Evolutionary conservation across 2,329 filamentous ascomycete genomes (phyloP).

Genomic region (Macrophomina phaseolina): DNA sequence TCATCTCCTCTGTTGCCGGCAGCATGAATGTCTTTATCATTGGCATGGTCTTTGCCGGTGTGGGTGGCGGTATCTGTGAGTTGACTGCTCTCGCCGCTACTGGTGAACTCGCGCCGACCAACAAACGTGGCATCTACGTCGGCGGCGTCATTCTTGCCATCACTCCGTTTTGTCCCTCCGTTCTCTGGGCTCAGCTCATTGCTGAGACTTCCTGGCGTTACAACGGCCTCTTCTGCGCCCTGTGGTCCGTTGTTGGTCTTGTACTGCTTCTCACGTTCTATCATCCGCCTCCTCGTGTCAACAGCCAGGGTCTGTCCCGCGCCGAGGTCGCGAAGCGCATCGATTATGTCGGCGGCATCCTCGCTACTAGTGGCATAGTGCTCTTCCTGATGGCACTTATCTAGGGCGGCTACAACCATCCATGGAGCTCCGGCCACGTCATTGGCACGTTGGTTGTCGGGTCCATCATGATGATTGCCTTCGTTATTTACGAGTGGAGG

Average conservation of each 20-base stretch:
- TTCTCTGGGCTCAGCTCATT: slow-evolving; percentile 66
- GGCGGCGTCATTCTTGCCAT: slow-evolving; percentile 66
- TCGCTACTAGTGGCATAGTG: slow-evolving; percentile 39
- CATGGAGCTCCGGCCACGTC: slow-evolving; percentile 62
- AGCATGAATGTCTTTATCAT: slow-evolving; percentile 40
- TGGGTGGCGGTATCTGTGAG: slow-evolving; percentile 71
- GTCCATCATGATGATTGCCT: slow-evolving; percentile 52
- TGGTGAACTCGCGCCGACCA: slow-evolving; percentile 69
- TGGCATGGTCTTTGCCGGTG: slow-evolving; percentile 61
- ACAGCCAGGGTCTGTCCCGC: slow-evolving; percentile 43
- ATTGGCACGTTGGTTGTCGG: slow-evolving; percentile 62
- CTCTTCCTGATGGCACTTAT: slow-evolving; percentile 45
- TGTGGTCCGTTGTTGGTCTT: slow-evolving; percentile 60
- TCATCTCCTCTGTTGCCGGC: slow-evolving; percentile 57
- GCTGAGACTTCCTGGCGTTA: slow-evolving; percentile 60
- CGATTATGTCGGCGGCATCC: slow-evolving; percentile 40
- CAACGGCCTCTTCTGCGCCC: slow-evolving; percentile 58
- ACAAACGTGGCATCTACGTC: slow-evolving; percentile 68
- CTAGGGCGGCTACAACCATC: slow-evolving; percentile 65
- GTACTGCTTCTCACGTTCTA: slow-evolving; percentile 56
- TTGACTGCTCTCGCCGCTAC: slow-evolving; percentile 71
- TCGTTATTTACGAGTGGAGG: slow-evolving; percentile 55
- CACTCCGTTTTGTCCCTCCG: slow-evolving; percentile 66
- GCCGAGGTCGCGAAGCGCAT: slow-evolving; percentile 37
- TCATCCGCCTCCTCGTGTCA: slow-evolving; percentile 57